phyloP scores from a whole-genome alignment of 2,329 filamentous ascomycete species.

The Phaeomoniella chlamydospora region DNA sequence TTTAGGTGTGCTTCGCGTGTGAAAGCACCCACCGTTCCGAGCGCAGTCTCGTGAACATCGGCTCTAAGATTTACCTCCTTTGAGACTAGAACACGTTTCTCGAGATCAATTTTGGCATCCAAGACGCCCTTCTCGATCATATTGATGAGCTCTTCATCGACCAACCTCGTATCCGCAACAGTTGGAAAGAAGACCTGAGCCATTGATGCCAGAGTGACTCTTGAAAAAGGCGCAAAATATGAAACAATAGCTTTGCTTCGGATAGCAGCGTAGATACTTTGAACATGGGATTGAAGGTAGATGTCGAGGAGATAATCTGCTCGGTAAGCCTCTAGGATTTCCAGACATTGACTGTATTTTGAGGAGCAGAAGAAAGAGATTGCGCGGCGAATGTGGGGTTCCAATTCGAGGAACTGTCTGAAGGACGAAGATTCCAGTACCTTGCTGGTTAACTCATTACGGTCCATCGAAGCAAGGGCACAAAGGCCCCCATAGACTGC shows the following conservation, averaged over 20 bases:
- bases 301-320: slow-evolving; percentile 84
- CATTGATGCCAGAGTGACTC: slow-evolving; percentile 68
- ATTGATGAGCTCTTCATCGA: slow-evolving; percentile 49
- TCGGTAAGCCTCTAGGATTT: slow-evolving; percentile 66
- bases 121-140: slow-evolving; percentile 65
- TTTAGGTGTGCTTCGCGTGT: slow-evolving; percentile 62
- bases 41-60: slow-evolving; percentile 54
- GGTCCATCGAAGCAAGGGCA: slow-evolving; percentile 78
- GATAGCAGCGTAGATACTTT: slow-evolving; percentile 56
- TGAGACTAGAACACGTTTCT: slow-evolving; percentile 65
- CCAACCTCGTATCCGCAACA: slow-evolving; percentile 41
- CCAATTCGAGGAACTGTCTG: slow-evolving; percentile 76
- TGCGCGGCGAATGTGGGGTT: slow-evolving; percentile 86
- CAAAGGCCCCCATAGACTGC: slow-evolving; percentile 85
- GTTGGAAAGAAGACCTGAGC: slow-evolving; percentile 53
- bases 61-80: slow-evolving; percentile 51
- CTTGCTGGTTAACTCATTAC: slow-evolving; percentile 54
- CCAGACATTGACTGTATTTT: slow-evolving; percentile 73
- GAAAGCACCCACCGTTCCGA: slow-evolving; percentile 56
- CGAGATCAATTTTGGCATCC: slow-evolving; percentile 69
- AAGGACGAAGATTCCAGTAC: slow-evolving; percentile 74
- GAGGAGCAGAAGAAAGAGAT: slow-evolving; percentile 80
- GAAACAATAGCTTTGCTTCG: slow-evolving; percentile 85
- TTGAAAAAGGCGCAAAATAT: slow-evolving; percentile 82
- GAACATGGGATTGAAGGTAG: slow-evolving; percentile 63